These are phyloP conservation scores for Russula ochroleuca DNA, from an alignment of 768 basidiomycete genomes.

Conservation along the genomic window DNA sequence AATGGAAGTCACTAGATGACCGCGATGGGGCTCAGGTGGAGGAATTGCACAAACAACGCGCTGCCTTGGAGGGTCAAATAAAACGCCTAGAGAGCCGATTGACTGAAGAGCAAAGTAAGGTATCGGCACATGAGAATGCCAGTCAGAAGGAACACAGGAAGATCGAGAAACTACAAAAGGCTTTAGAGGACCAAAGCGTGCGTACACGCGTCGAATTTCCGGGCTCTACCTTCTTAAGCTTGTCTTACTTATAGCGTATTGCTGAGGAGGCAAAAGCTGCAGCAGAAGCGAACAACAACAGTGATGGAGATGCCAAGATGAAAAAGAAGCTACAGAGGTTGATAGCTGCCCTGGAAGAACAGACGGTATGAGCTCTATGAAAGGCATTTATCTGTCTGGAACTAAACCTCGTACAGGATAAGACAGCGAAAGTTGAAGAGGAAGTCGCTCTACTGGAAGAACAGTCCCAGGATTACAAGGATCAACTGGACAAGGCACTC, in stretches of 20 bases:
- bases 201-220: not conserved
- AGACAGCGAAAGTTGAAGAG: conserved; percentile 29
- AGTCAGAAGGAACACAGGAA: conserved; percentile 28
- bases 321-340: conserved; percentile 32
- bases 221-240: not conserved
- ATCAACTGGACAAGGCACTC: conserved; percentile 28
- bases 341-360: conserved; percentile 29
- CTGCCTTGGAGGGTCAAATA: conserved; percentile 53
- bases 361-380: conserved; percentile 25
- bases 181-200: conserved; percentile 17
- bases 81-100: conserved; percentile 42
- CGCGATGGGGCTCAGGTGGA: conserved; percentile 60
- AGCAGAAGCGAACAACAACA: conserved; percentile 2
- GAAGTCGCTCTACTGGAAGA: conserved; percentile 19
- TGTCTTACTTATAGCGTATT: conserved; percentile 3
- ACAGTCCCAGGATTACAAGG: conserved; percentile 21
- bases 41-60: conserved; percentile 47
- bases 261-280: conserved; percentile 8
- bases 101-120: conserved; percentile 32
- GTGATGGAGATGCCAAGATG: conserved; percentile 37
- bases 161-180: conserved; percentile 18
- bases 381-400: not conserved
- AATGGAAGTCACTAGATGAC: conserved; percentile 65
- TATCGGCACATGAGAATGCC: conserved; percentile 22
- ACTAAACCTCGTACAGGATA: conserved; percentile 25